A percentile compares a stretch with the other conserved stretches of the same genome.
Evolutionary conservation across 1,284 basidiomycete species (phyloP).

Genomic region (Fomitopsis schrenkii): DNA sequence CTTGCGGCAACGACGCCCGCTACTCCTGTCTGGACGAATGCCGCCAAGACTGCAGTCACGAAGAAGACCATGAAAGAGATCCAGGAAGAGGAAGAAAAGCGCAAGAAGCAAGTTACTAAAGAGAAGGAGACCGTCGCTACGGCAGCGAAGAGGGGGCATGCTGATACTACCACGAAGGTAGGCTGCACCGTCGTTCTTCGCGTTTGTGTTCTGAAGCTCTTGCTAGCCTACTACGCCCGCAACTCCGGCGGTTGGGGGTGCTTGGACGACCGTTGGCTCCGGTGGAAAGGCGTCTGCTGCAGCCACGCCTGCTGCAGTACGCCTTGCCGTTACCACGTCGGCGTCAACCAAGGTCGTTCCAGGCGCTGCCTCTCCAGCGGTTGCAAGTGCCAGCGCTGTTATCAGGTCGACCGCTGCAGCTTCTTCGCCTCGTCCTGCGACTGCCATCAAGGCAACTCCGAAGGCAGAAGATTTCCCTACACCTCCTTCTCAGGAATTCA

Average conservation of each 20-base stretch:
- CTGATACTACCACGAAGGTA: slow-evolving; percentile 78
- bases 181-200: neutral
- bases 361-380: slow-evolving; percentile 20
- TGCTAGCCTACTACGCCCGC: slow-evolving; percentile 17
- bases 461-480: slow-evolving; percentile 58
- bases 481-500: slow-evolving; percentile 83
- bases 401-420: slow-evolving; percentile 32
- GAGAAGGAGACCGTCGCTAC: slow-evolving; percentile 52
- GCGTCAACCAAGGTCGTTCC: slow-evolving; percentile 24
- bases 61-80: slow-evolving; percentile 99
- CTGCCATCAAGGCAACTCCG: slow-evolving; percentile 38
- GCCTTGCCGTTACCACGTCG: slow-evolving; percentile 25
- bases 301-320: slow-evolving; percentile 19
- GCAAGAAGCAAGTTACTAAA: slow-evolving; percentile 66
- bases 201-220: neutral
- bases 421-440: slow-evolving; percentile 23
- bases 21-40: slow-evolving; percentile 64
- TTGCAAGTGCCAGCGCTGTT: slow-evolving; percentile 21
- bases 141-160: slow-evolving; percentile 68
- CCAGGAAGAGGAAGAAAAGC: slow-evolving; percentile 92
- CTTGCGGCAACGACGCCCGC: slow-evolving; percentile 29
- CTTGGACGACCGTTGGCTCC: slow-evolving; percentile 86
- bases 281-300: slow-evolving; percentile 57
- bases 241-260: slow-evolving; percentile 39
- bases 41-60: slow-evolving; percentile 45